Conservation (phyloP, 2,329 filamentous ascomycete species). For the Verruconis gallopava region DNA sequence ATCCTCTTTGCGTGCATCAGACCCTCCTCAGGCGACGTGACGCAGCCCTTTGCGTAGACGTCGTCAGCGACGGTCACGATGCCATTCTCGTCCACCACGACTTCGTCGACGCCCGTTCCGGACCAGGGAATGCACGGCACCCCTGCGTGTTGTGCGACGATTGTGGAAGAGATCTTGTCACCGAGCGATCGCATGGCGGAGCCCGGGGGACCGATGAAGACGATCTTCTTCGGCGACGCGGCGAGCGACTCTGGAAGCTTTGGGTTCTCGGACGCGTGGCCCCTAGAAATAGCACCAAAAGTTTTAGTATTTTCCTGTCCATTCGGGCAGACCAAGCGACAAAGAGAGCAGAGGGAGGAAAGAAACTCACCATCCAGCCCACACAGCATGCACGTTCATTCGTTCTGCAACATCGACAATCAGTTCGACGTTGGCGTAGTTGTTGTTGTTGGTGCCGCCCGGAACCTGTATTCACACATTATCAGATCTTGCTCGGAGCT, state of each 20-base stretch:
- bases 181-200: constrained; percentile 98
- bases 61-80: constrained; percentile 87
- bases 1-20: constrained; percentile 76
- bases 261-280: constrained; percentile 97
- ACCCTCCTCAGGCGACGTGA: constrained; percentile 79
- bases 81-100: constrained; percentile 63
- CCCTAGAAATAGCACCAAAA: no score
- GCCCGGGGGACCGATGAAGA: constrained; percentile 96
- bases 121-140: constrained; percentile 99
- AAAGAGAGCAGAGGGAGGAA: no score
- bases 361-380: constrained; percentile 97
- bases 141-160: constrained; percentile 90
- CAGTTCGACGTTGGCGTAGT: constrained; percentile 98
- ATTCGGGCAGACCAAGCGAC: constrained; percentile 3
- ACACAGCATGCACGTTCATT: constrained; percentile 96
- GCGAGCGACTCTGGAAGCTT: constrained; percentile 92
- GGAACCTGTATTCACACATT: constrained; percentile 59
- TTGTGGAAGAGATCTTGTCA: constrained; percentile 99
- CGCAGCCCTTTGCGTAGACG: constrained; percentile 82
- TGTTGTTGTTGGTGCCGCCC: constrained; percentile 99
- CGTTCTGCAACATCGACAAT: constrained; percentile 98
- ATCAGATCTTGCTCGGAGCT: no score
- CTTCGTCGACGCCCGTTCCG: constrained; percentile 75
- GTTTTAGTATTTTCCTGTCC: no score
- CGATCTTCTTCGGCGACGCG: constrained; percentile 93